phyloP scores from a whole-genome alignment of 345 rosid genomes.

The Aquilaria malaccensis region DNA sequence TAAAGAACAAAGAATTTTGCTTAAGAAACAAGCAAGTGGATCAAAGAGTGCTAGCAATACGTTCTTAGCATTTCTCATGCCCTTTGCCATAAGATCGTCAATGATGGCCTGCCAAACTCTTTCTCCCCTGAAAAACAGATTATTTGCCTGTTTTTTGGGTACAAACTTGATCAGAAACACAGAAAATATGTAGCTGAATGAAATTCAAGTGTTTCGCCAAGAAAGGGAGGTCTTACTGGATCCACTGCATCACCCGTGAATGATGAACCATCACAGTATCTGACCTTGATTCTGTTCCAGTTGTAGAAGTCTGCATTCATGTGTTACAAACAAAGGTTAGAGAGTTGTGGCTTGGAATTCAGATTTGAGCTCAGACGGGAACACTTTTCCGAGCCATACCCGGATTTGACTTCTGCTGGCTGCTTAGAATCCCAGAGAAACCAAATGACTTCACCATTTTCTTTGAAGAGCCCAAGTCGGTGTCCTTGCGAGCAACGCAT shows the following conservation, averaged over 20 bases:
- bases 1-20: background rate
- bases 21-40: background rate
- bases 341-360: too few relatives aligned
- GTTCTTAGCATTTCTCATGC: slow-evolving; percentile 77
- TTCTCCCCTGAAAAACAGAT: slow-evolving; percentile 79
- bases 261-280: slow-evolving; percentile 92
- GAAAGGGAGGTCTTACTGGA: slow-evolving; percentile 41
- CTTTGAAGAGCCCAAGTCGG: slow-evolving; percentile 73
- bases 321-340: background rate
- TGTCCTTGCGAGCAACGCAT: slow-evolving; percentile 49
- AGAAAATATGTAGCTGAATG: background rate
- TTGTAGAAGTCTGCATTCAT: slow-evolving; percentile 53
- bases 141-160: slow-evolving; percentile 42
- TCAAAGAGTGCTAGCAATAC: slow-evolving; percentile 23
- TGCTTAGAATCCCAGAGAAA: slow-evolving; percentile 80
- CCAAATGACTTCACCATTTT: slow-evolving; percentile 50
- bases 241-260: slow-evolving; percentile 81
- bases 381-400: slow-evolving; percentile 29
- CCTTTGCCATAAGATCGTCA: slow-evolving; percentile 65
- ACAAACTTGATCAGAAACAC: too few relatives aligned
- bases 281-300: slow-evolving; percentile 86
- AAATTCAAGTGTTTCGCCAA: background rate
- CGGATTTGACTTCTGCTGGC: slow-evolving; percentile 54
- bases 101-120: slow-evolving; percentile 64
- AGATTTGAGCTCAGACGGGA: too few relatives aligned